Evolutionary conservation across 345 rosid genomes (phyloP), one percentile per base, ranked within the genome.

Genomic region (Trapa bicornis): DNA sequence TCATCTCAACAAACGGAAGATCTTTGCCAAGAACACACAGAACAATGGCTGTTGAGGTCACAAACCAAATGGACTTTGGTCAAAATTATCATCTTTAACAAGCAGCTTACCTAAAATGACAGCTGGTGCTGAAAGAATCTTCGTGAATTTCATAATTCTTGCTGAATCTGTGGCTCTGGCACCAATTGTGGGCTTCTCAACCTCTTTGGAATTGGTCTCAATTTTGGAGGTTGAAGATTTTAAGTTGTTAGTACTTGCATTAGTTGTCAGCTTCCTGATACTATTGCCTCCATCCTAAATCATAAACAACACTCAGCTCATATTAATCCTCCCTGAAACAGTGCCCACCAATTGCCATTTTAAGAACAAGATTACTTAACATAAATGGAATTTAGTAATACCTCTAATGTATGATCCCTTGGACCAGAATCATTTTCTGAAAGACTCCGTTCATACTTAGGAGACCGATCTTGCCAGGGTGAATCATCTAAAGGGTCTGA

Each of bases 81-180:
- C 33, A n/a, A 54, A 38, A 64, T 64, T 64, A 52, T 33, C 5
- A 39, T 63, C 8, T 3, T 2, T 50, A 58, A 53, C 17, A 56
- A 53, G 47, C 42, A 70, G 22, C 52, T 66, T 81, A 91, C 99
- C 99, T 86, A 94, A 79, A 17, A 81, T 82, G 63, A 89, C 87
- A 60, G 88, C 87, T 7, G 97, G 76, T 67, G 75, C 87, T 2
- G 96, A 87, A 41, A 94, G 88, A 68, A 82, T 88, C 78, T 84
- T 89, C 0, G 79, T 94, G 85, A 94, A 89, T 83, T 89, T 94
- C 77, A 77, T 75, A 76, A 94, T 79, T 76, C 99, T 87, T 32
- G 96, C 91, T 35, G 91, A 82, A 75, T 94, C 97, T 2, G 91
- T 85, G 60, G 99, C 85, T 84, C 97, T 80, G 64, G 87, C 83